A percentile compares a stretch with the other conserved stretches of the same genome.
These are phyloP conservation scores for Neurospora sp. DNA, from an alignment of 495 filamentous ascomycete species.

Conservation along the genomic window DNA sequence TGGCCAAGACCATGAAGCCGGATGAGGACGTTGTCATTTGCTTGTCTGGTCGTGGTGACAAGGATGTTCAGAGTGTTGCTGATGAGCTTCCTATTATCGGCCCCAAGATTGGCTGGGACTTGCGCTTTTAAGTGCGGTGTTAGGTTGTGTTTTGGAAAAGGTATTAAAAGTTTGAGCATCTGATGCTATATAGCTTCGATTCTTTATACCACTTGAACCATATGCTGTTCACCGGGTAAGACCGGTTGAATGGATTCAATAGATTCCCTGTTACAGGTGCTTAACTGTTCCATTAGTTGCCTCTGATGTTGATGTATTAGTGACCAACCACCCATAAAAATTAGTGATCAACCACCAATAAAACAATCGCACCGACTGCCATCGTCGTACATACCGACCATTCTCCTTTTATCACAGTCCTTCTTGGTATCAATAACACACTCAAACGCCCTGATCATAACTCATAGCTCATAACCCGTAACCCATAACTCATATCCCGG, in stretches of 20 bases:
- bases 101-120: constrained; percentile 90
- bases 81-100: constrained; percentile 85
- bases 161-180: background rate
- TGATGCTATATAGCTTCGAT: background rate
- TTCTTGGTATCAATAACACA: background rate
- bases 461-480: background rate
- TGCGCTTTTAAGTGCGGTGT: constrained; percentile 49
- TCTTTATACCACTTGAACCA: background rate
- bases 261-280: background rate
- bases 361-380: too few species aligned
- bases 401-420: background rate
- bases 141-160: background rate
- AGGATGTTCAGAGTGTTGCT: constrained; percentile 97
- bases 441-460: background rate
- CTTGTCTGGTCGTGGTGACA: constrained; percentile 85
- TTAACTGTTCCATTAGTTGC: background rate
- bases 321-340: background rate
- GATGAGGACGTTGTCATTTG: constrained; percentile 92
- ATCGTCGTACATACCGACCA: too few species aligned
- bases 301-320: background rate
- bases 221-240: background rate
- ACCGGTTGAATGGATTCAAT: background rate
- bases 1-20: constrained; percentile 86
- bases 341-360: background rate
- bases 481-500: background rate